A percentile compares a stretch with the other conserved stretches of the same genome.
Evolutionary conservation across 2,329 filamentous ascomycete species (phyloP).

Genomic region (Fusarium ambrosium): DNA sequence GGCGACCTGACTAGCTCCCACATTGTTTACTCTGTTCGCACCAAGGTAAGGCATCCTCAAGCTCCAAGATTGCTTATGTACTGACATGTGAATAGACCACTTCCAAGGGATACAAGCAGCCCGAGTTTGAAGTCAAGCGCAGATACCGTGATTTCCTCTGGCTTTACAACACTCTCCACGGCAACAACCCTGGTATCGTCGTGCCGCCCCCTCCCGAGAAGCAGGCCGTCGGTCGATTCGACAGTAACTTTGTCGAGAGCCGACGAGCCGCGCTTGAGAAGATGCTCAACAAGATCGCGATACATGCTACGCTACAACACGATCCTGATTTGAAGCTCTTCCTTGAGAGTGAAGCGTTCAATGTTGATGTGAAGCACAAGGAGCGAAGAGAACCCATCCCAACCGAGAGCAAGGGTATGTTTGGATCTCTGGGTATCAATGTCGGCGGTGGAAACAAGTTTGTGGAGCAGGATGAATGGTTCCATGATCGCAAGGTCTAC

Average conservation of each 20-base stretch:
- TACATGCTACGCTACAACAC: slow-evolving; percentile 90
- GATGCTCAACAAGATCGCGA: slow-evolving; percentile 96
- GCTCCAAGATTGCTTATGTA: not conserved
- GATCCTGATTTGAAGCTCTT: slow-evolving; percentile 96
- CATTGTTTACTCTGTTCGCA: slow-evolving; percentile 96
- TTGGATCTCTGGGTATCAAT: slow-evolving; percentile 85
- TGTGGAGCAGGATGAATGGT: slow-evolving; percentile 99
- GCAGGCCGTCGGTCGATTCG: slow-evolving; percentile 95
- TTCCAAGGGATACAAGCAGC: slow-evolving; percentile 93
- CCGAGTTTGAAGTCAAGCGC: slow-evolving; percentile 93
- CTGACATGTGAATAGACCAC: slow-evolving; percentile 73
- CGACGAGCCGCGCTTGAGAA: slow-evolving; percentile 91
- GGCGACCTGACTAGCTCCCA: slow-evolving; percentile 97
- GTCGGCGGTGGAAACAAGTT: slow-evolving; percentile 88
- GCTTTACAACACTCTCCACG: slow-evolving; percentile 95
- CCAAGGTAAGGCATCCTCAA: slow-evolving; percentile 72
- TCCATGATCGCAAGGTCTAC: slow-evolving; percentile 95
- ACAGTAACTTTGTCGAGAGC: slow-evolving; percentile 96
- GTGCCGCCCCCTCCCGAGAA: slow-evolving; percentile 98
- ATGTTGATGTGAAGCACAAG: slow-evolving; percentile 97
- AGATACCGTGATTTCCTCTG: slow-evolving; percentile 97
- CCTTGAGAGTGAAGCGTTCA: slow-evolving; percentile 95
- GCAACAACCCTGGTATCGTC: slow-evolving; percentile 94
- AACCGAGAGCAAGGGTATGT: slow-evolving; percentile 92
- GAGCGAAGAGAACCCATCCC: slow-evolving; percentile 90